Evolutionary conservation across 2,329 filamentous ascomycete genomes (phyloP), one percentile per base, ranked within the genome.

Genomic region (Botrytis squamosa): DNA sequence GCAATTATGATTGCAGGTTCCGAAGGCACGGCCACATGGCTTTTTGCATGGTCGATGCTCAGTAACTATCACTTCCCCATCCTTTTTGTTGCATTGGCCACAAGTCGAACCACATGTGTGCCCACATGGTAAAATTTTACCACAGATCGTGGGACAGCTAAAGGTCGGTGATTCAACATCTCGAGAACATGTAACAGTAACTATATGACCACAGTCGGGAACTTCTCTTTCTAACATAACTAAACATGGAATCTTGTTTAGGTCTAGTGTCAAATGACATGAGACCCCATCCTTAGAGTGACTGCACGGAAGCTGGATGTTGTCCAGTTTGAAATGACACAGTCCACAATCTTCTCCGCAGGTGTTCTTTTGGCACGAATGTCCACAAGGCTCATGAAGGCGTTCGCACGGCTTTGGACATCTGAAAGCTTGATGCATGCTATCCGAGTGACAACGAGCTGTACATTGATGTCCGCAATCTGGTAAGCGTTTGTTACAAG

Each of bases 1-100:
- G 78, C 91, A 93, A 3, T 75, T 78, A 76, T 93, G 91, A 16
- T 81, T 82, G 78, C 91, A 93, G 0, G 86, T 86, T 0, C 81
- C 83, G 75, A 85, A 88, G 0, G 80, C 78, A 3, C 88, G 83
- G 8, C 84, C 84, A 78, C 90, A 92, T 1, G 62, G 75, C 63
- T 85, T 83, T 0, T 69, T 75, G 78, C 89, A 91, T 2, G 76
- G 65, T 1, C 82, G 84, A 75, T 92, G 89, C 29, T 84, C 78
- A 7, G 80, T 76, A 1, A 75, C 63, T 0, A 36, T 57, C n/a
- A 83, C 70, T 0, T 80, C 82, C 1, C 79, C 79, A 6, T 81
- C 75, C 33, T 81, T 82, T 2, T 67, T 76, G 57, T 83, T 84
- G 80, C 91, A 93, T 0, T 74, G 71, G 3, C 74, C 80, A 77